A percentile compares a stretch with the other conserved stretches of the same genome.
Evolutionary conservation across 306 rosid species (phyloP).

Genomic region (Hippophae rhamnoides): DNA sequence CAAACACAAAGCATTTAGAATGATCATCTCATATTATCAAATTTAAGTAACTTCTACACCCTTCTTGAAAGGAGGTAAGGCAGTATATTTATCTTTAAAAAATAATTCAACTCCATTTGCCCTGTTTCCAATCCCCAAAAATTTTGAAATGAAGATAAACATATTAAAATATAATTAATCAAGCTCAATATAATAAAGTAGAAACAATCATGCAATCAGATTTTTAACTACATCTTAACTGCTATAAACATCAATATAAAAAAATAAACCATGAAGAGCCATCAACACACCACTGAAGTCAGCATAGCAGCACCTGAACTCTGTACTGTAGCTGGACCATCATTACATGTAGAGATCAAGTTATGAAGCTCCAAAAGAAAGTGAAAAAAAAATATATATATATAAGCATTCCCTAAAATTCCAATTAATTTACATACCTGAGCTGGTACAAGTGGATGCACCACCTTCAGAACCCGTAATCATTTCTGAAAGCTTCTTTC

Average conservation of each 20-base stretch:
- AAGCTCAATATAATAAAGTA: too few relatives aligned
- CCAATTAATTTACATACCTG: constrained; percentile 45
- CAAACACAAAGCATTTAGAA: background rate
- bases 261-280: background rate
- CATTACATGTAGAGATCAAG: constrained; percentile 13
- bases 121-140: too few relatives aligned
- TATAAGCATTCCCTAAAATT: constrained; percentile 1
- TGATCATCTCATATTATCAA: background rate
- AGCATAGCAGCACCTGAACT: constrained; percentile 49
- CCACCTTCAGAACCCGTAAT: constrained; percentile 81
- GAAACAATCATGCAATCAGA: too few relatives aligned
- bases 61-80: background rate
- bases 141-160: too few relatives aligned
- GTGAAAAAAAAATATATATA: background rate
- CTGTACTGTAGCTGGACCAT: constrained; percentile 49
- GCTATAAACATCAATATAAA: background rate
- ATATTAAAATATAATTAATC: too few relatives aligned
- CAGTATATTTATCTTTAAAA: too few relatives aligned
- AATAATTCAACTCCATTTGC: too few relatives aligned
- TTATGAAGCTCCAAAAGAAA: constrained; percentile 10
- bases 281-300: constrained; percentile 25
- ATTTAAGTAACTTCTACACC: background rate
- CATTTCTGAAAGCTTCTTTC: constrained; percentile 94
- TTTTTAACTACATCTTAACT: background rate
- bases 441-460: constrained; percentile 33